Evolutionary conservation across 306 rosid genomes (phyloP).

Genomic region (Canavalia gladiata): DNA sequence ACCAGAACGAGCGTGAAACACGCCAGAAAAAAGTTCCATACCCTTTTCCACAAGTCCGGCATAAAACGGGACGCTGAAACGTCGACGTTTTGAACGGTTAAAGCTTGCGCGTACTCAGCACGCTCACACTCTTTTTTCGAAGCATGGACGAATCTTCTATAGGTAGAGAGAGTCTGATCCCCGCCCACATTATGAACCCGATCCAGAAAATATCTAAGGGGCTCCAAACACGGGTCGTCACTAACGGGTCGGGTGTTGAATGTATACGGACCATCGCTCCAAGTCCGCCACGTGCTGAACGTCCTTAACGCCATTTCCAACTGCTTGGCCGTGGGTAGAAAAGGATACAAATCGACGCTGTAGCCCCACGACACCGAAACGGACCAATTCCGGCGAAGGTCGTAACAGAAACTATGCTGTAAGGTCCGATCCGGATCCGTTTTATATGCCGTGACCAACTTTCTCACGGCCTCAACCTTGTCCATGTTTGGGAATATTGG

Average conservation of each 20-base stretch:
- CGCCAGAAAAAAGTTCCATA: slow-evolving; percentile 11
- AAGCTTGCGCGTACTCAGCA: slow-evolving; percentile 36
- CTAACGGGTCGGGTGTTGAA: slow-evolving; percentile 63
- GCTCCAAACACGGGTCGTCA: slow-evolving; percentile 49
- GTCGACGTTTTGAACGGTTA: slow-evolving; percentile 49
- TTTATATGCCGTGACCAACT: slow-evolving; percentile 37
- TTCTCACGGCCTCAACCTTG: slow-evolving; percentile 44
- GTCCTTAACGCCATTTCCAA: slow-evolving; percentile 60
- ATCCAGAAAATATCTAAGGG: slow-evolving; percentile 55
- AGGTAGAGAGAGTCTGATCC: slow-evolving; percentile 39
- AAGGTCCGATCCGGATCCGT: slow-evolving; percentile 72
- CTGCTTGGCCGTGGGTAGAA: slow-evolving; percentile 51
- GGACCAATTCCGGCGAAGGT: slow-evolving; percentile 68
- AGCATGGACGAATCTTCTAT: slow-evolving; percentile 26
- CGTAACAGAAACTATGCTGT: slow-evolving; percentile 68
- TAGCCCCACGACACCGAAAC: slow-evolving; percentile 83
- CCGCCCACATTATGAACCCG: neutral
- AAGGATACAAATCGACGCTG: slow-evolving; percentile 67
- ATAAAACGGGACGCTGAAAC: slow-evolving; percentile 56
- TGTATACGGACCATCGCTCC: slow-evolving; percentile 55
- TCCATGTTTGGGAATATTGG: slow-evolving; percentile 64
- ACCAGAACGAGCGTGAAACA: neutral
- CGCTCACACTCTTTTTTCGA: slow-evolving; percentile 39
- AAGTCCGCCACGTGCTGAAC: slow-evolving; percentile 63
- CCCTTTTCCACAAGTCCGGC: slow-evolving; percentile 65